Base-by-base conservation (phyloP, 345 rosid genomes). In the Schrenkiella parvula region DNA sequence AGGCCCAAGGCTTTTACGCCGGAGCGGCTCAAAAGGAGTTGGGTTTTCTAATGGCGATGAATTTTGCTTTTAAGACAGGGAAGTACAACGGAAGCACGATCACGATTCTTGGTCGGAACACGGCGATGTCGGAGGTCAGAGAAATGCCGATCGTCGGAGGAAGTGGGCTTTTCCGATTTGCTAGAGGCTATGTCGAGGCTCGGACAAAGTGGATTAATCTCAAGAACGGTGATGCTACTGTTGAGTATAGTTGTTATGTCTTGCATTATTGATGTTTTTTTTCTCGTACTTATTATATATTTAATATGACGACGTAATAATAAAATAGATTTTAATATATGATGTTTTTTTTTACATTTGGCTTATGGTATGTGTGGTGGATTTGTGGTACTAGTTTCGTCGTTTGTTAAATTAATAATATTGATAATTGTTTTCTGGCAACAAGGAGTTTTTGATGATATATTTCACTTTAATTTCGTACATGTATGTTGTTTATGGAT, bases 111-210 rank as follows among this genome's bases (percentile, higher is more conserved):
- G 97, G 97, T 41, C 81, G 86, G 84, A 89, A 89, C 77, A 34
- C 76, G 1, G 84, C 84, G 50, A 21, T 84, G 43, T 57, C 81
- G 4, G 71, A 74, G 54, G 82, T 82, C 31, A 81, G 97, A 56
- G 97, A 89, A 77, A 83, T 91, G 91, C 91, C 96, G 13, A 84
- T 91, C 65, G 60, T 89, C 31, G 87, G 90, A 31, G 96, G 96
- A 34, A 84, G 89, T 72, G 96, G 97, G 14, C 80, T 89, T 37
- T 84, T 91, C 86, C 81, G 93, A 56, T 86, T 89, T 68, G 93
- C 88, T 1, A 73, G 90, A 57, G 97, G 97, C 0, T 91, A 87
- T 79, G 96, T 80, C 23, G 76, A 84, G 59, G 85, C 85, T 1
- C 74, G 53, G 22, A 91, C 92, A 10, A 70, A 80, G 53, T 57